Evolutionary conservation across 345 rosid genomes (phyloP).

Genomic region (Eucalyptus melliodora): DNA sequence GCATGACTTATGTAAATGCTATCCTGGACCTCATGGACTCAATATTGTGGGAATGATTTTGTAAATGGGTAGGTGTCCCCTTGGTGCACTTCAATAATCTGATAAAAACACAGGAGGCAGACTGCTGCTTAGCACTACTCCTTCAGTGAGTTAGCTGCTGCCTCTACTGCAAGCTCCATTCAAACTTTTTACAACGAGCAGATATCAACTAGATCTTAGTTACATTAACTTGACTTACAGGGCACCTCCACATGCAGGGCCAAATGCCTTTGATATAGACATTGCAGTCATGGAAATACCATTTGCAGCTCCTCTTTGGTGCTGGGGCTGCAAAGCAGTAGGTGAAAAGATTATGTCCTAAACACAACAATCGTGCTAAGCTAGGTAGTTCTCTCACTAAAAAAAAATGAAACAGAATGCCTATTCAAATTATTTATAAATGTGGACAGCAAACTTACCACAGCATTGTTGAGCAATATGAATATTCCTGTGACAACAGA

Average conservation of each 20-base stretch:
- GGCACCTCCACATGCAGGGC: slow-evolving; percentile 62
- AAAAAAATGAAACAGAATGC: background rate
- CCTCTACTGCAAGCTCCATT: background rate
- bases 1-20: background rate
- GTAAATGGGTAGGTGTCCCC: background rate
- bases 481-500: slow-evolving; percentile 36
- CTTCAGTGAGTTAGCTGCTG: background rate
- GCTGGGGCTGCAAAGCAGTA: slow-evolving; percentile 21
- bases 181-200: background rate
- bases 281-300: slow-evolving; percentile 55
- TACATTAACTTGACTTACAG: slow-evolving; percentile 24
- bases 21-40: background rate
- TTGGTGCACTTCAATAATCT: background rate
- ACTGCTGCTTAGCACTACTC: background rate
- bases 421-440: background rate
- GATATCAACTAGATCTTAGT: background rate
- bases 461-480: slow-evolving; percentile 41
- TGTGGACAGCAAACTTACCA: slow-evolving; percentile 9
- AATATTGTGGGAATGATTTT: background rate
- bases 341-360: background rate
- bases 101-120: background rate
- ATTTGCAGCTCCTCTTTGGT: slow-evolving; percentile 51
- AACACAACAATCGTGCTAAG: background rate
- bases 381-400: background rate
- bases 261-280: slow-evolving; percentile 56